Conservation (phyloP, 371 early-diverging fungal species). For the Quaeritorhiza haematococci region DNA sequence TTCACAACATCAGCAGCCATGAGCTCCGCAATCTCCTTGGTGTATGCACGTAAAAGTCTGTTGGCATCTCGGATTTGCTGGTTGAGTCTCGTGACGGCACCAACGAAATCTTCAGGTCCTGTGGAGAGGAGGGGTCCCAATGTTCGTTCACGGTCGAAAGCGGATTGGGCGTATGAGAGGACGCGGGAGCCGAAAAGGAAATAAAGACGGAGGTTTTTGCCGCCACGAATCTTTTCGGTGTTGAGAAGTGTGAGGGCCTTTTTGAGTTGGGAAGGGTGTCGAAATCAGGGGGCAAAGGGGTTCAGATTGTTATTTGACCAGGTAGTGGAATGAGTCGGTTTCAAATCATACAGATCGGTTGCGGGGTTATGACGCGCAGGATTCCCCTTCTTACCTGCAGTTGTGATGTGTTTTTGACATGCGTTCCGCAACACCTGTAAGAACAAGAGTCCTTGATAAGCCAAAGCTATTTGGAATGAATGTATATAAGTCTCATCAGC, state of each 20-base stretch:
- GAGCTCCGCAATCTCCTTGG: conserved; percentile 46
- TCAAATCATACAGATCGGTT: no score
- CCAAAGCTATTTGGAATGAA: no score
- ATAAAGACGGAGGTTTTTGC: conserved; percentile 56
- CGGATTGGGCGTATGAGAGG: conserved; percentile 38
- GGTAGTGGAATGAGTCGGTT: no score
- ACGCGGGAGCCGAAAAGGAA: conserved; percentile 67
- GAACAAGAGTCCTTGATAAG: no score
- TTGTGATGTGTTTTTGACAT: conserved; percentile 54
- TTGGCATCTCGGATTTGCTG: conserved; percentile 35
- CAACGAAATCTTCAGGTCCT: conserved; percentile 52
- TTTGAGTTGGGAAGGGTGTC: neutral
- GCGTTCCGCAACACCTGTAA: conserved; percentile 88
- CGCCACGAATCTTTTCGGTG: conserved; percentile 65
- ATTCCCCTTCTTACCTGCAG: no score
- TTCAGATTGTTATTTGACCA: no score
- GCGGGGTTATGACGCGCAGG: no score
- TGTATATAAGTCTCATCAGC: no score
- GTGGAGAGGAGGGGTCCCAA: conserved; percentile 51
- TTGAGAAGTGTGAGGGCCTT: conserved; percentile 57
- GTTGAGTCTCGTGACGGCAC: conserved; percentile 44
- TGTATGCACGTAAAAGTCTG: conserved; percentile 40
- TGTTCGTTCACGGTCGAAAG: conserved; percentile 42
- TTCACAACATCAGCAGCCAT: conserved; percentile 37
- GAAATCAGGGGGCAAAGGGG: no score